These are phyloP conservation scores for Suillus americanus DNA, from an alignment of 768 basidiomycete species.

Conservation along the genomic window DNA sequence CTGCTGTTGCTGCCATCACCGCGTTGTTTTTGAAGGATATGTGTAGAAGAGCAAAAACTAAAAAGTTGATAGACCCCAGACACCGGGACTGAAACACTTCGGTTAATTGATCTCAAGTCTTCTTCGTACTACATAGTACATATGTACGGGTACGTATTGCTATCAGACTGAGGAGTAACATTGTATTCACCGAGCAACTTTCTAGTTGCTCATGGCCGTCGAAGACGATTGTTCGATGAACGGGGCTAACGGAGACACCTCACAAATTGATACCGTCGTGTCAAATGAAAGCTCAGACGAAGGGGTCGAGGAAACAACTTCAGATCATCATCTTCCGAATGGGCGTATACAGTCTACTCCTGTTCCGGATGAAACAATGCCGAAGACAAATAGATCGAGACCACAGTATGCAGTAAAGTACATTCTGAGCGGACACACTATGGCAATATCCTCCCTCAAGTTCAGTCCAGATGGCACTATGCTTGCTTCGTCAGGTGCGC, in stretches of 20 bases:
- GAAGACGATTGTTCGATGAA: neutral
- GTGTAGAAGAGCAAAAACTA: constrained; percentile 5
- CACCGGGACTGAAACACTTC: constrained; percentile 4
- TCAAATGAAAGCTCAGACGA: constrained; percentile 1
- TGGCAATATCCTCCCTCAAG: constrained; percentile 80
- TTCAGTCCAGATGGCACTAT: constrained; percentile 84
- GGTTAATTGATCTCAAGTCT: neutral
- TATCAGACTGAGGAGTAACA: neutral
- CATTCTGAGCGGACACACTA: constrained; percentile 79
- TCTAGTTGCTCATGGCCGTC: neutral
- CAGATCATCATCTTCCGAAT: neutral
- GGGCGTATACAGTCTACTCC: neutral
- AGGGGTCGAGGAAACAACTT: neutral
- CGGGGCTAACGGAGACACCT: neutral
- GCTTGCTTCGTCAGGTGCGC: constrained; percentile 84
- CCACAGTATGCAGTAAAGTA: constrained; percentile 61
- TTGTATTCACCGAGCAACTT: neutral
- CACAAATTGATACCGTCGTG: neutral
- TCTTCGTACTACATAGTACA: neutral
- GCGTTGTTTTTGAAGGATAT: constrained; percentile 10
- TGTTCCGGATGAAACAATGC: neutral
- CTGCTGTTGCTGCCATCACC: constrained; percentile 41
- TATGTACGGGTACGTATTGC: neutral
- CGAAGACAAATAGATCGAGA: constrained; percentile 14
- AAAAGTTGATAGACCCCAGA: constrained; percentile 8